Evolutionary conservation across 768 basidiomycete genomes (phyloP).

Genomic region (Suillus subalutaceus): DNA sequence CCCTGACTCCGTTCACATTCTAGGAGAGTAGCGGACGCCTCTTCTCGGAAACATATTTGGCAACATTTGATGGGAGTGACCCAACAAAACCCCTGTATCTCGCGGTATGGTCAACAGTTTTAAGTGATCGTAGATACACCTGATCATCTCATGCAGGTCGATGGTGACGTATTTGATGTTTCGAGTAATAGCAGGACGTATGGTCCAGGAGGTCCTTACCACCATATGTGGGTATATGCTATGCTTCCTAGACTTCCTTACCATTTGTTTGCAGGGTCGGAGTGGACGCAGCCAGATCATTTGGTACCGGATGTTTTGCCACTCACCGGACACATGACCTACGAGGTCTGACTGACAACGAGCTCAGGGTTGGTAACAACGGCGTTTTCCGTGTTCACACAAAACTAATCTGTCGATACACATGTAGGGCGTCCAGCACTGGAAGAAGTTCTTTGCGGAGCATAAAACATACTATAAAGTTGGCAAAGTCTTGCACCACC

Average conservation of each 20-base stretch:
- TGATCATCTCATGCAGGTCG: conserved; percentile 57
- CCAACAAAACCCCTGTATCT: conserved; percentile 75
- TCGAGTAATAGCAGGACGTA: conserved; percentile 75
- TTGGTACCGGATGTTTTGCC: conserved; percentile 92
- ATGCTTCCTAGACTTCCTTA: conserved; percentile 14
- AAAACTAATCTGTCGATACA: conserved; percentile 7
- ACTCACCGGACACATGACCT: conserved; percentile 90
- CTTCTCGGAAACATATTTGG: conserved; percentile 74
- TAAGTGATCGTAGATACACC: background rate
- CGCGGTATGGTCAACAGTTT: conserved; percentile 55
- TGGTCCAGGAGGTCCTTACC: conserved; percentile 87
- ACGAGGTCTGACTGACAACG: conserved; percentile 73
- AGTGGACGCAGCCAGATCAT: conserved; percentile 87
- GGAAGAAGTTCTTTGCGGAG: conserved; percentile 88
- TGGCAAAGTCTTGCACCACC: conserved; percentile 73
- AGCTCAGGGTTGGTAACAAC: conserved; percentile 60
- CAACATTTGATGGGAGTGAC: conserved; percentile 71
- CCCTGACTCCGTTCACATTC: conserved; percentile 4
- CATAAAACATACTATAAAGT: conserved; percentile 81
- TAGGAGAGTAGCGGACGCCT: conserved; percentile 59
- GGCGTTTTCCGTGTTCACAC: background rate
- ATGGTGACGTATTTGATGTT: conserved; percentile 93
- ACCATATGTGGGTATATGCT: conserved; percentile 55
- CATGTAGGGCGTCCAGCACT: conserved; percentile 72
- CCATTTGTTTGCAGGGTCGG: conserved; percentile 60